Evolutionary conservation across 2,329 filamentous ascomycete genomes (phyloP), one percentile per base, ranked within the genome.

Genomic region (Tolypocladium ovalisporum): DNA sequence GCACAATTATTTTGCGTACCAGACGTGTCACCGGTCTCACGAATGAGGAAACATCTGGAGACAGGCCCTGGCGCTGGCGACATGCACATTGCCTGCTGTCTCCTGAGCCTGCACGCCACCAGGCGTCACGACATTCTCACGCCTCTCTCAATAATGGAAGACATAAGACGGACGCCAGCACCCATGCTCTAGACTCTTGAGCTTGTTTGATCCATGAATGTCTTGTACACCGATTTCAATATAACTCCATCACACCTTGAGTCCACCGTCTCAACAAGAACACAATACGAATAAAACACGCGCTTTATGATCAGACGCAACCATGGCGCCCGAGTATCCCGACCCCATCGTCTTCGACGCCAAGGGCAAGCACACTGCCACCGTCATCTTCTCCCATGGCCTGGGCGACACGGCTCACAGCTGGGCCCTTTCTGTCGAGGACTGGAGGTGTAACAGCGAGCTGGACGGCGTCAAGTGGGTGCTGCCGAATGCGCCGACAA

Each of bases 391-490:
- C 73, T 83, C 88, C 53, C 91, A 96, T 71, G 91, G 91, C 19
- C 77, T 96, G 27, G 91, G 91, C 61, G 91, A 96, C 70, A 86
- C 78, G 52, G 86, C 86, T 52, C 78, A 82, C 63, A 86, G 86
- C 64, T 90, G 87, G 90, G 80, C 86, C 54, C 84, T 81, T 54
- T 80, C 91, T 22, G 89, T 90, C 39, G 86, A 93, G 75, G 90
- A 90, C 73, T 95, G 87, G 86, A 84, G 89, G 58, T 80, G 86
- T 29, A 82, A 88, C 55, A 81, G 83, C 70, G 86, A 86, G 69
- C 90, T 96, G 62, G 83, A 90, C 57, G 87, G 95, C 72, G 88
- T 93, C 66, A 86, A 90, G 66, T 96, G 96, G 72, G 81, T 96
- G 67, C 87, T 96, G 69, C 91, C 91, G 5, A 88, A 94, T 74